Conservation (phyloP, 331 rosid genomes). For the Acacia concinna region DNA sequence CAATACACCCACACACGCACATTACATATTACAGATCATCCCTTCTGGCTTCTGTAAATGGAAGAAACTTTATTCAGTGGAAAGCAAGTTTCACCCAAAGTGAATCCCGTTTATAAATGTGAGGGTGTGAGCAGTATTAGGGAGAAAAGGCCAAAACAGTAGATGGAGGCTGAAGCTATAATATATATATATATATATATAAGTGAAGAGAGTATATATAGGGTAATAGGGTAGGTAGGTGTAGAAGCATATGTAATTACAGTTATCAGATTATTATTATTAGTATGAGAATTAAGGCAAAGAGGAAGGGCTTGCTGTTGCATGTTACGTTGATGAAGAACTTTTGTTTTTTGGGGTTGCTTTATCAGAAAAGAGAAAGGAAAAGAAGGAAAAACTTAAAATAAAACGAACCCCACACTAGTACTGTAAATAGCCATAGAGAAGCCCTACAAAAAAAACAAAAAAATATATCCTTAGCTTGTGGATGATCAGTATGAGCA, state of each 20-base stretch:
- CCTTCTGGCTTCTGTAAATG: constrained; percentile 44
- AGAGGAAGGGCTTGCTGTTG: not conserved
- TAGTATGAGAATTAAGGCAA: constrained; percentile 17
- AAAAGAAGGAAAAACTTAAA: not conserved
- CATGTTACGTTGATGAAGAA: not conserved
- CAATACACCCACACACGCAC: constrained; percentile 19
- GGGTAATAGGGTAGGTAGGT: constrained; percentile 33
- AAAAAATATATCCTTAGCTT: too few relatives aligned
- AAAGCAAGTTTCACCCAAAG: constrained; percentile 55
- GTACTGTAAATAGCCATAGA: not conserved
- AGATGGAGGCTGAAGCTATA: constrained; percentile 24
- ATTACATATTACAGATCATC: constrained; percentile 33
- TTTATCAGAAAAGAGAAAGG: constrained; percentile 18
- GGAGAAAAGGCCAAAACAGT: constrained; percentile 26
- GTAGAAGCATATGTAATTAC: constrained; percentile 35
- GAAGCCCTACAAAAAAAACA: constrained; percentile 9
- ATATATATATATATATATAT: not conserved
- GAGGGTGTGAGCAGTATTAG: not conserved
- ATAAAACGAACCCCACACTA: constrained; percentile 51
- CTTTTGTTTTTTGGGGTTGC: not conserved
- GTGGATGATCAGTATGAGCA: not conserved
- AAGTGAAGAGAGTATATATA: not conserved
- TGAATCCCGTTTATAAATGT: constrained; percentile 45
- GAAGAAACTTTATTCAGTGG: constrained; percentile 48
- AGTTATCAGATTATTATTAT: not conserved